Conservation (phyloP, 1,139 yeast genomes). For the Geotrichum klebahnii region DNA sequence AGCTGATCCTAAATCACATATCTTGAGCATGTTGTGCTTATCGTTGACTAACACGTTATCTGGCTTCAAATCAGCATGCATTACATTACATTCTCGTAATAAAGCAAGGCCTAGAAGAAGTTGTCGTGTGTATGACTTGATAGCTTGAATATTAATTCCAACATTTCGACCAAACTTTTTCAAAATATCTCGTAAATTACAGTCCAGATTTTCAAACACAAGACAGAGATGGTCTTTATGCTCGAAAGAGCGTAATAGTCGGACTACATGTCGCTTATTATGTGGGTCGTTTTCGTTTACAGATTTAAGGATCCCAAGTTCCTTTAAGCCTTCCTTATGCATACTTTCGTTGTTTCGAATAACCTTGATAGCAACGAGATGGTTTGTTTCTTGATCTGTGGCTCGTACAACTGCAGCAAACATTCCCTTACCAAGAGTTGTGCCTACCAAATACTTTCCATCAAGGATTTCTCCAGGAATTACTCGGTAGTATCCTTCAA, state of each 20-base stretch:
- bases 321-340: slow-evolving; percentile 70
- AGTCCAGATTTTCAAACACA: slow-evolving; percentile 73
- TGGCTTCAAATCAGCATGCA: slow-evolving; percentile 87
- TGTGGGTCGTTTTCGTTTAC: slow-evolving; percentile 64
- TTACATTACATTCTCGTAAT: slow-evolving; percentile 68
- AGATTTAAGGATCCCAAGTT: slow-evolving; percentile 66
- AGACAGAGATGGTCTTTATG: slow-evolving; percentile 83
- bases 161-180: slow-evolving; percentile 74
- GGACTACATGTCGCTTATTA: slow-evolving; percentile 64
- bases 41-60: slow-evolving; percentile 77
- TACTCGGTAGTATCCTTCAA: slow-evolving; percentile 79
- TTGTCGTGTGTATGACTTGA: slow-evolving; percentile 79
- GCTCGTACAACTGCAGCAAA: slow-evolving; percentile 40
- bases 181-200: slow-evolving; percentile 76
- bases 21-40: slow-evolving; percentile 77
- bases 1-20: slow-evolving; percentile 88
- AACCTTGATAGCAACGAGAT: slow-evolving; percentile 77
- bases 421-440: slow-evolving; percentile 86
- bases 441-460: slow-evolving; percentile 67
- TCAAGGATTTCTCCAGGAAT: slow-evolving; percentile 66
- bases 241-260: slow-evolving; percentile 72
- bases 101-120: slow-evolving; percentile 71
- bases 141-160: slow-evolving; percentile 57
- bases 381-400: slow-evolving; percentile 30
- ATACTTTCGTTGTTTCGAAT: slow-evolving; percentile 46